Conservation (phyloP, 139 green algal species). For the Chlorella sp. region DNA sequence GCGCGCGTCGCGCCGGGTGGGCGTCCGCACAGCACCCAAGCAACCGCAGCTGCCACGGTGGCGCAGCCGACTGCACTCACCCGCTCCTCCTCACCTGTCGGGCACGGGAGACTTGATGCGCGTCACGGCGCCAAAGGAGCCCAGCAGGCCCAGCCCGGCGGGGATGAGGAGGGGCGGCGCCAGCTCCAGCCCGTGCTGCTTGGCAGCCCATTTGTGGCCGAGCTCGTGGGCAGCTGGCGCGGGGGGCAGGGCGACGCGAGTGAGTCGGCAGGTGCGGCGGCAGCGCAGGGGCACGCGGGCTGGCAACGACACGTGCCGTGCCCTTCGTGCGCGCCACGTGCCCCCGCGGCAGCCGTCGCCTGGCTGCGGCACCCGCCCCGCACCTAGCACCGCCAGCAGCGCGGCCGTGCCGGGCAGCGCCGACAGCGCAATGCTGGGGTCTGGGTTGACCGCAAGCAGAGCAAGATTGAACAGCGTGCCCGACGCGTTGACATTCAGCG, state of each 20-base stretch:
- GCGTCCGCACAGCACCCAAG: too few species aligned
- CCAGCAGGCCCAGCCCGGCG: conserved; percentile 69
- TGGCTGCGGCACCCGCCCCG: not conserved
- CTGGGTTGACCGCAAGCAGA: conserved; percentile 28
- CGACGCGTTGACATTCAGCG: conserved; percentile 59
- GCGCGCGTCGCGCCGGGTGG: too few species aligned
- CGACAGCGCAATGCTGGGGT: conserved; percentile 27
- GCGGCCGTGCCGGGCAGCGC: conserved; percentile 54
- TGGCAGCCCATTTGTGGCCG: conserved; percentile 63
- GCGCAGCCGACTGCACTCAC: too few species aligned
- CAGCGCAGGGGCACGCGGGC: too few species aligned
- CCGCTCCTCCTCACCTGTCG: too few species aligned
- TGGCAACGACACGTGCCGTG: not conserved
- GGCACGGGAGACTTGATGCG: conserved; percentile 57
- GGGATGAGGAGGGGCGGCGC: conserved; percentile 81
- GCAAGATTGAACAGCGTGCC: conserved; percentile 58
- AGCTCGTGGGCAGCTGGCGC: conserved; percentile 62
- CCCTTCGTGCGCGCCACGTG: too few species aligned
- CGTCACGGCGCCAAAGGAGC: conserved; percentile 85
- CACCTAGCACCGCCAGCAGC: conserved; percentile 48
- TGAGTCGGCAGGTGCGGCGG: too few species aligned
- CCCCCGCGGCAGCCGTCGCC: too few species aligned
- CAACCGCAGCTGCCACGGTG: too few species aligned
- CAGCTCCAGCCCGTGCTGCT: conserved; percentile 59
- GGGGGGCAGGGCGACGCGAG: not conserved